Percentiles rank a stretch among this genome's conserved stretches.
These are phyloP conservation scores for Hygrocybe punicea DNA, from an alignment of 768 basidiomycete species.

Conservation along the genomic window DNA sequence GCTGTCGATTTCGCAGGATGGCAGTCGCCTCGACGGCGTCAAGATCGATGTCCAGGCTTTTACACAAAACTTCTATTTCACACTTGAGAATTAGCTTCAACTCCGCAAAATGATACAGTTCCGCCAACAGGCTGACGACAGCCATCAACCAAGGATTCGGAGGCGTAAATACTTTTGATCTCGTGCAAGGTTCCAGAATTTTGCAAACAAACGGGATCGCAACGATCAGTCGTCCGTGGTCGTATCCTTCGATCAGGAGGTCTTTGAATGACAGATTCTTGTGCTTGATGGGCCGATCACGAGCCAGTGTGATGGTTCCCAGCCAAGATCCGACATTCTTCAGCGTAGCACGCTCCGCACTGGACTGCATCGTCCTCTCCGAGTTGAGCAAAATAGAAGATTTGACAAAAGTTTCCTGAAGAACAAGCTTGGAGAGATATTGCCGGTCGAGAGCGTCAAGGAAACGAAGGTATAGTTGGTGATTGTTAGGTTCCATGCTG, in stretches of 20 bases:
- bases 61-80: conserved; percentile 97
- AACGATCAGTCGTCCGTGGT: conserved; percentile 83
- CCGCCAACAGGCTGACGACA: conserved; percentile 84
- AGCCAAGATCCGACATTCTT: conserved; percentile 97
- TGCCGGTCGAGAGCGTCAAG: conserved; percentile 77
- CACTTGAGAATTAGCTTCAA: conserved; percentile 96
- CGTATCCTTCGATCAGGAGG: conserved; percentile 92
- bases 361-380: conserved; percentile 82
- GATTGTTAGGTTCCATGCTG: conserved; percentile 95
- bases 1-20: conserved; percentile 73
- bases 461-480: conserved; percentile 90
- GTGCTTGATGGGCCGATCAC: conserved; percentile 88
- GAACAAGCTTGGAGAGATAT: conserved; percentile 65
- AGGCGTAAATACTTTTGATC: conserved; percentile 89
- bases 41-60: conserved; percentile 82
- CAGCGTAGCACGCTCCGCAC: conserved; percentile 77
- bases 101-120: conserved; percentile 96
- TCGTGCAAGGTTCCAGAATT: conserved; percentile 83
- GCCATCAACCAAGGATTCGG: conserved; percentile 99
- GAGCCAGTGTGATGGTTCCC: conserved; percentile 87
- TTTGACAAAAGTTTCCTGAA: conserved; percentile 94
- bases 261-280: conserved; percentile 96
- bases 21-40: conserved; percentile 80
- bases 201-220: conserved; percentile 99
- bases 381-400: conserved; percentile 84